Base-by-base conservation (phyloP, 139 green algal genomes). In the Closterium sp. region DNA sequence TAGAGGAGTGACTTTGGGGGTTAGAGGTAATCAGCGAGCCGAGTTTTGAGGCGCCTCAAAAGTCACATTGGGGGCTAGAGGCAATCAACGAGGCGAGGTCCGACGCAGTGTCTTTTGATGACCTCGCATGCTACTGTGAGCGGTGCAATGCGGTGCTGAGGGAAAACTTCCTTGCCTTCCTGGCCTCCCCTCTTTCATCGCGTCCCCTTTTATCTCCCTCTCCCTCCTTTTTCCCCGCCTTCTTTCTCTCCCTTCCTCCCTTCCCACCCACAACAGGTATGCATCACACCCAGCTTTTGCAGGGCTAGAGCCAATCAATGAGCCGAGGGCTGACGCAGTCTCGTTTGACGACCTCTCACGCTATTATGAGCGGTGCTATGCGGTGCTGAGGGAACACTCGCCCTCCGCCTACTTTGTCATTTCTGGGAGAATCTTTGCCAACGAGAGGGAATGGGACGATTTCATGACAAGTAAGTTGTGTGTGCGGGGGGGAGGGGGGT, bases 21-120 rank as follows among this genome's bases (percentile, higher is more conserved):
- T 30, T 93, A 27, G 90, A 93, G 87, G 6, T 31, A 84, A 70
- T 93, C 84, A 93, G 90, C n/a, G 90, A 93, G 90, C 90, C 90
- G 31, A 70, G 34, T n/a, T n/a, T n/a, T n/a, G n/a, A n/a, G n/a
- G n/a, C n/a, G n/a, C n/a, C n/a, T n/a, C n/a, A n/a, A n/a, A n/a
- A n/a, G n/a, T n/a, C n/a, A n/a, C 45, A 90, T 90, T 73, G 29
- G n/a, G n/a, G n/a, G n/a, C n/a, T n/a, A n/a, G n/a, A n/a, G n/a
- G n/a, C n/a, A n/a, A n/a, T n/a, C n/a, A n/a, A 92, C 9, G 90
- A 92, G 90, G 73, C 90, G 32, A 70, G 38, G 29, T 1, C 38
- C 17, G 29, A 32, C 73, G 19, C 28, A 27, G n/a, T 79, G 17
- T 89, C 90, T 1, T 89, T 90, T 28, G 29, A 93, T 4, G 70